These are phyloP conservation scores for Cafeteria roenbergensis DNA, from an alignment of 108 stramenopile species.

Conservation along the genomic window DNA sequence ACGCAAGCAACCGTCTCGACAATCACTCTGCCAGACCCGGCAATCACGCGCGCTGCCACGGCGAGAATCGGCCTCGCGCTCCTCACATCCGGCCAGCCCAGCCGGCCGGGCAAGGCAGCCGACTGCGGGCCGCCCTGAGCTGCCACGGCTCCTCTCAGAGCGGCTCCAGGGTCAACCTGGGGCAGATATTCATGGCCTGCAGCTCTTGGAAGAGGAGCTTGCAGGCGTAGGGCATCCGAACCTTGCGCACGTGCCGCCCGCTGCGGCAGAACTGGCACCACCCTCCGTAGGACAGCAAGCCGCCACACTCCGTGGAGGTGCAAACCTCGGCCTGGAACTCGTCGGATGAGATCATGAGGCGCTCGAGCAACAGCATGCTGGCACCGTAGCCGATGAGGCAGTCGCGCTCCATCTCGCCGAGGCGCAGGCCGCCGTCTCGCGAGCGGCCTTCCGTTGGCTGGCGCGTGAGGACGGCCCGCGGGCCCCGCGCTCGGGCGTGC, in stretches of 20 bases:
- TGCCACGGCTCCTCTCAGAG: no score
- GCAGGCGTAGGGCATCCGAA: slow-evolving; percentile 91
- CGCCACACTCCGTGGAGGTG: slow-evolving; percentile 13
- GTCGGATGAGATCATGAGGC: slow-evolving; percentile 95
- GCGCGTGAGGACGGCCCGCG: slow-evolving; percentile 88
- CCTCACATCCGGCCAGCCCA: no score
- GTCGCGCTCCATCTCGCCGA: slow-evolving; percentile 81
- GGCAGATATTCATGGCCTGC: slow-evolving; percentile 59
- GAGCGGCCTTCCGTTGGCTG: slow-evolving; percentile 98
- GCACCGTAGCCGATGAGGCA: slow-evolving; percentile 99
- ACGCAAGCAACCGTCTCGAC: no score
- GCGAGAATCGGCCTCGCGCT: no score
- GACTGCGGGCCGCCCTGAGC: no score
- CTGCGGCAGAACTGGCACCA: slow-evolving; percentile 92
- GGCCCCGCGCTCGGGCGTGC: slow-evolving; percentile 91
- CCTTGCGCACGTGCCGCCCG: slow-evolving; percentile 72
- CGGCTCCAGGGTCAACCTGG: neutral
- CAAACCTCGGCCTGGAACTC: slow-evolving; percentile 94
- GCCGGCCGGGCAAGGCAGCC: no score
- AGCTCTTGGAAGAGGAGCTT: slow-evolving; percentile 96
- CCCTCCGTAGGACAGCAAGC: slow-evolving; percentile 17
- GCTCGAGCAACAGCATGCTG: slow-evolving; percentile 93
- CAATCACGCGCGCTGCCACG: no score
- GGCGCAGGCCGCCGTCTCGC: slow-evolving; percentile 90
- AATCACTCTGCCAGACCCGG: no score